These are phyloP conservation scores for Salix arbutifolia DNA, from an alignment of 345 rosid species.

Conservation along the genomic window DNA sequence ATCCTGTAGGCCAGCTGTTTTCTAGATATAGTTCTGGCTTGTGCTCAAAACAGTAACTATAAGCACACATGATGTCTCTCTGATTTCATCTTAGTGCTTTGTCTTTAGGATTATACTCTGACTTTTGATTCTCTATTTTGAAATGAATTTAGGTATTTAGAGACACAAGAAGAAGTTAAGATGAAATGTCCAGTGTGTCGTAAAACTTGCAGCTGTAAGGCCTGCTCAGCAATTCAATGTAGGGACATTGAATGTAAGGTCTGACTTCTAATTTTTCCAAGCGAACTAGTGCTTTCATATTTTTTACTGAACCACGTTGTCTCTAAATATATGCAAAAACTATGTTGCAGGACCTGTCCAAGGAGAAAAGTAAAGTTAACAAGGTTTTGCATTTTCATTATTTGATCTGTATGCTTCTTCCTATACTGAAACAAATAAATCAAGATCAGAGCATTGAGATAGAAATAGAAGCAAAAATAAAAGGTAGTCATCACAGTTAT, in stretches of 20 bases:
- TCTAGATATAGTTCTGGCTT: not conserved
- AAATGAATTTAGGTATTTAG: constrained; percentile 50
- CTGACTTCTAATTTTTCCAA: constrained; percentile 35
- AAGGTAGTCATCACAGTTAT: constrained; percentile 40
- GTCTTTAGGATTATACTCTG: not conserved
- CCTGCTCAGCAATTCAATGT: constrained; percentile 49
- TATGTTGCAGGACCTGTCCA: constrained; percentile 53
- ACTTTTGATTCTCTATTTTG: constrained; percentile 2
- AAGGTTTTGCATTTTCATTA: constrained; percentile 73
- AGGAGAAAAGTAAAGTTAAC: constrained; percentile 39
- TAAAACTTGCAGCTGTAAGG: constrained; percentile 76
- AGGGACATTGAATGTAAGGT: constrained; percentile 76
- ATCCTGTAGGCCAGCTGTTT: not conserved
- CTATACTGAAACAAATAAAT: constrained; percentile 70
- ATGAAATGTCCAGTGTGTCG: constrained; percentile 79
- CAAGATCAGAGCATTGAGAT: constrained; percentile 54
- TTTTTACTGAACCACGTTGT: constrained; percentile 5
- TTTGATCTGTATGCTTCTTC: constrained; percentile 89
- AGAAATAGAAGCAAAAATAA: constrained; percentile 59
- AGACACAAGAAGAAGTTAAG: constrained; percentile 70
- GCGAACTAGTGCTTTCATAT: constrained; percentile 9
- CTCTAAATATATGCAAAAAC: constrained; percentile 12
- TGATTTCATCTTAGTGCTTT: not conserved
- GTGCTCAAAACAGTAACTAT: not conserved
- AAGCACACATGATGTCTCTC: not conserved